Percentiles rank a stretch among this genome's conserved stretches.
phyloP scores from a whole-genome alignment of 805 yeast genomes.

The Metschnikowia henanensis region DNA sequence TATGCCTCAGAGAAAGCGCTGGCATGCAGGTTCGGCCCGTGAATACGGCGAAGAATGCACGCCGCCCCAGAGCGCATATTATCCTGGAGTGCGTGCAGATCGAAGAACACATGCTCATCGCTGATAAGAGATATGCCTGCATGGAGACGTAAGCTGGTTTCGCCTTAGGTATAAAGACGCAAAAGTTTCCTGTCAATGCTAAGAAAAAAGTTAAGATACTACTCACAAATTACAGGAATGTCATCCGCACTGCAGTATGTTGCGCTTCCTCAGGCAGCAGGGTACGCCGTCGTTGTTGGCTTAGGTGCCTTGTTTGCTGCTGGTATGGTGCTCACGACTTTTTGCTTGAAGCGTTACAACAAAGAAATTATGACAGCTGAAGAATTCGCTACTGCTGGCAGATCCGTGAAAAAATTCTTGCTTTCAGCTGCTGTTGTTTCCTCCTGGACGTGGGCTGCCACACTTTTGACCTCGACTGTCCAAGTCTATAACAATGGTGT shows the following conservation, averaged over 20 bases:
- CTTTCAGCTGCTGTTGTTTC: constrained; percentile 90
- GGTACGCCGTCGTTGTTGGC: constrained; percentile 87
- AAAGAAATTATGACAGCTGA: constrained; percentile 88
- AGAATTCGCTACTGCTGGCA: constrained; percentile 91
- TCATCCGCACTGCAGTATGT: constrained; percentile 20
- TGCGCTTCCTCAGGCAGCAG: constrained; percentile 71
- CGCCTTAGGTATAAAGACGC: background rate
- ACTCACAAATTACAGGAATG: constrained; percentile 8
- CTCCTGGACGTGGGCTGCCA: constrained; percentile 81
- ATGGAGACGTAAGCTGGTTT: background rate
- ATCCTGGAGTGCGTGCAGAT: background rate
- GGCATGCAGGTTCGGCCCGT: constrained; percentile 7
- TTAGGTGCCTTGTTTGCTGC: constrained; percentile 77
- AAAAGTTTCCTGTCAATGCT: background rate
- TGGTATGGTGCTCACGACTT: constrained; percentile 79
- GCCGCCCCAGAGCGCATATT: too few relatives aligned
- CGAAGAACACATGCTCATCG: background rate
- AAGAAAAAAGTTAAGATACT: too few relatives aligned
- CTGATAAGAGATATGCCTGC: constrained; percentile 11
- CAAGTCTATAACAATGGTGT: constrained; percentile 78
- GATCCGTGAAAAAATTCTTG: constrained; percentile 81
- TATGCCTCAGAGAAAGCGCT: background rate
- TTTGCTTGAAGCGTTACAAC: constrained; percentile 72
- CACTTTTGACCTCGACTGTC: constrained; percentile 66
- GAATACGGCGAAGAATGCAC: constrained; percentile 1